Base-by-base conservation (phyloP, 495 filamentous ascomycete species). In the Aspergillus cavernicola region DNA sequence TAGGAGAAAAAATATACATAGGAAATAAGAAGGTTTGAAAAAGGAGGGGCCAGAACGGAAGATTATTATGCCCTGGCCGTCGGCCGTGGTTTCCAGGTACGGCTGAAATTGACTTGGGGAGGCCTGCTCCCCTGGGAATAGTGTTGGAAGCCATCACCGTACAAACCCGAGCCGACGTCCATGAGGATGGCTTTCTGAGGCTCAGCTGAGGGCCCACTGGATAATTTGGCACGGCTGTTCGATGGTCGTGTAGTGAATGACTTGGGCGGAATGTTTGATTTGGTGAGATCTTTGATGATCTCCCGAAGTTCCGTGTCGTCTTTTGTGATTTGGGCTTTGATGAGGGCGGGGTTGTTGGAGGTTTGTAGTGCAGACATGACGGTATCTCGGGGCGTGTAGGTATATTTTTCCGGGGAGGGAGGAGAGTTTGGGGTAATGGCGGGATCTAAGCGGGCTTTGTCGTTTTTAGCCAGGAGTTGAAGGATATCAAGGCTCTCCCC, bases 401-500 rank as follows among this genome's bases (percentile, higher is more conserved):
- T 5, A 58, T 87, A 87, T 31, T 64, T 63, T 8, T 85, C 71
- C 1, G 85, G 74, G 4, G 74, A 26, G 6, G 74, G 72, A 0
- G 81, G 81, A 0, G 76, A 72, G 33, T 71, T 59, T 0, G 90
- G 81, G 4, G 70, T 65, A 38, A 86, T 78, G 3, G 66, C 61
- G 9, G 81, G 80, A 56, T 95, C 86, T 8, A 97, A 80, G 38
- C 66, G 71, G 0, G 89, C 84, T 31, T 65, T 61, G 1, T 75
- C 59, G 18, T 85, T 86, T 64, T 86, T 90, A 2, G 79, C 77
- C 9, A 97, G 76, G 3, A 98, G 80, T 31, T 84, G 69, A 13
- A 65, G 56, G 41, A 98, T 96, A 63, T 91, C 89, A 18, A 97
- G 60, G 50, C 80, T 88, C 71, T 97, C 91, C 26, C 93, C 93